Percentiles rank a stretch among this genome's conserved stretches.
phyloP scores from a whole-genome alignment of 1,284 basidiomycete species.

The Papiliotrema flavescens region DNA sequence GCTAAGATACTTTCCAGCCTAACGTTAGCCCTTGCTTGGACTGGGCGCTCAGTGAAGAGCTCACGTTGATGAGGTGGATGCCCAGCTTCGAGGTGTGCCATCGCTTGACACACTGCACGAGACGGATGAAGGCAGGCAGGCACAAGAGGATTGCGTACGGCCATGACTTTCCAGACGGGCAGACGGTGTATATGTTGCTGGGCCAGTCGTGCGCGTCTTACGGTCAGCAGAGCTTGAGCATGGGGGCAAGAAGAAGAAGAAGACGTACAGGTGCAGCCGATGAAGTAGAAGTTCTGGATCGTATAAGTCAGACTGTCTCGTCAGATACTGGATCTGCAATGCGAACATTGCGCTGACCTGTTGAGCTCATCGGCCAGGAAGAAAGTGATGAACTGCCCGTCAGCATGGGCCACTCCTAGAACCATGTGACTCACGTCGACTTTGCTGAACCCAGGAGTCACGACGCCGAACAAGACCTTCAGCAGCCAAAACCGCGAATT shows the following conservation, averaged over 20 bases:
- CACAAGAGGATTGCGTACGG: constrained; percentile 52
- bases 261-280: constrained; percentile 38
- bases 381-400: constrained; percentile 31
- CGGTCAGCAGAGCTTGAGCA: background rate
- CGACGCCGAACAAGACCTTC: constrained; percentile 59
- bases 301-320: constrained; percentile 67
- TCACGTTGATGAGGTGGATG: constrained; percentile 81
- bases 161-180: constrained; percentile 63
- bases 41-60: constrained; percentile 21
- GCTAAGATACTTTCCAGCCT: constrained; percentile 75
- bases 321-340: constrained; percentile 2
- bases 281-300: constrained; percentile 63
- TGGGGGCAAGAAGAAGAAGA: background rate
- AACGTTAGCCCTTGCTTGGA: background rate
- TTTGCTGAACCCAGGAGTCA: constrained; percentile 65
- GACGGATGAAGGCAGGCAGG: constrained; percentile 58
- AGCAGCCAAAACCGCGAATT: constrained; percentile 76
- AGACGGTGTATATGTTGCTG: constrained; percentile 52
- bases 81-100: constrained; percentile 68
- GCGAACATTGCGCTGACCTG: constrained; percentile 11
- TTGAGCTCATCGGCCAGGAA: constrained; percentile 68
- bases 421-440: constrained; percentile 61
- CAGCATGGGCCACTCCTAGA: background rate
- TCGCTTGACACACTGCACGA: constrained; percentile 82
- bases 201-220: constrained; percentile 41